Evolutionary conservation across 1,284 basidiomycete species (phyloP).

Genomic region (Omphalotus olearius): DNA sequence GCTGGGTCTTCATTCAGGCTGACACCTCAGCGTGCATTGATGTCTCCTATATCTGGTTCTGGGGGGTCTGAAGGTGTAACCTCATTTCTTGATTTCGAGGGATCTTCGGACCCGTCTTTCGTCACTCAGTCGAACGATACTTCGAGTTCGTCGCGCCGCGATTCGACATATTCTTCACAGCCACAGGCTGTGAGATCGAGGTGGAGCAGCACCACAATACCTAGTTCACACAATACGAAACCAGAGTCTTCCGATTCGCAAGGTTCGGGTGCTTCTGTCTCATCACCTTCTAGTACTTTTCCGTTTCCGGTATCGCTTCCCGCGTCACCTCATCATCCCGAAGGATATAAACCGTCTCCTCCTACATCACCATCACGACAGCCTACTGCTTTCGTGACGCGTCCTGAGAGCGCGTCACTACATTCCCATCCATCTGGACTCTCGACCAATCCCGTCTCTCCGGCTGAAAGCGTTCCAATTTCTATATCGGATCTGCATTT

Average conservation of each 20-base stretch:
- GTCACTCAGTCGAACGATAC: constrained; percentile 3
- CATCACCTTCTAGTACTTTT: constrained; percentile 27
- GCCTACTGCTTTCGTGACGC: neutral
- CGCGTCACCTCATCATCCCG: constrained; percentile 32
- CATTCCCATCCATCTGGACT: constrained; percentile 11
- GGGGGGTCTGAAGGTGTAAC: constrained; percentile 20
- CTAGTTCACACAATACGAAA: constrained; percentile 20
- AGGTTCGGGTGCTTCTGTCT: constrained; percentile 20
- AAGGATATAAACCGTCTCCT: constrained; percentile 16
- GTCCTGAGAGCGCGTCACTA: neutral
- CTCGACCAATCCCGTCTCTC: constrained; percentile 33
- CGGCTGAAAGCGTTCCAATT: constrained; percentile 63
- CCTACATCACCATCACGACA: constrained; percentile 17
- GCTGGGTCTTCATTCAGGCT: constrained; percentile 22
- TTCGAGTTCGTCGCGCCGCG: constrained; percentile 1
- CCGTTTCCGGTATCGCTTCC: constrained; percentile 41
- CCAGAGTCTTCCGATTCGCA: constrained; percentile 19
- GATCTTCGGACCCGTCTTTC: constrained; percentile 42
- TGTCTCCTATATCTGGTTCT: constrained; percentile 17
- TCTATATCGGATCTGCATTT: constrained; percentile 68
- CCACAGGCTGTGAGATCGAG: constrained; percentile 23
- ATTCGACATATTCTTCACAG: neutral
- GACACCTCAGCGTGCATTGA: constrained; percentile 23
- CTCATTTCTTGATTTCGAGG: constrained; percentile 58
- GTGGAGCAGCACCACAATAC: constrained; percentile 33